Evolutionary conservation across 2,329 filamentous ascomycete species (phyloP).

Genomic region (Geosmithia morbida): DNA sequence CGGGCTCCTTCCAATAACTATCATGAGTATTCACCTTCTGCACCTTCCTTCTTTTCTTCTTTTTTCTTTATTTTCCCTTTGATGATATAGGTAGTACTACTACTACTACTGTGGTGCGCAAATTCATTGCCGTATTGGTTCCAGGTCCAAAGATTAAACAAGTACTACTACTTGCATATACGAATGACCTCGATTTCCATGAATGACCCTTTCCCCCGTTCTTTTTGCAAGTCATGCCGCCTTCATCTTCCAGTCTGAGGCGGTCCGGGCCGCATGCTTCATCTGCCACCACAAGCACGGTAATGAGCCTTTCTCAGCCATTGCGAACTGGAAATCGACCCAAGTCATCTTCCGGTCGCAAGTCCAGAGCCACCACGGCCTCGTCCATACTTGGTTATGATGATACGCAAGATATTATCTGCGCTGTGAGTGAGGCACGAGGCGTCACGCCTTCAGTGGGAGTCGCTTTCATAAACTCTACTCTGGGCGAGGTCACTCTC

Average conservation of each 20-base stretch:
- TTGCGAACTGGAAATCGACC: slow-evolving; percentile 11
- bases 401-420: slow-evolving; percentile 61
- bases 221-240: background rate
- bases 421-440: slow-evolving; percentile 77
- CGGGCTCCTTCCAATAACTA: too few species aligned
- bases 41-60: too few species aligned
- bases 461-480: slow-evolving; percentile 74
- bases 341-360: slow-evolving; percentile 28
- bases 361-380: slow-evolving; percentile 22
- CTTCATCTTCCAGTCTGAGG: background rate
- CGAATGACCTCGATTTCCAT: background rate
- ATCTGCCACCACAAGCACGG: background rate
- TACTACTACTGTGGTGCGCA: too few species aligned
- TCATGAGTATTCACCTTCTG: too few species aligned
- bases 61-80: too few species aligned
- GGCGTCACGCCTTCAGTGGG: slow-evolving; percentile 75
- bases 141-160: too few species aligned
- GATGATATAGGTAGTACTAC: too few species aligned
- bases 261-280: background rate
- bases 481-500: slow-evolving; percentile 69
- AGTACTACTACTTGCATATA: background rate
- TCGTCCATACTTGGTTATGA: slow-evolving; percentile 26
- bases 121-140: too few species aligned
- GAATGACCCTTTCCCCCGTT: background rate
- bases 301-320: background rate